Evolutionary conservation across 768 basidiomycete genomes (phyloP).

Genomic region (Auriscalpium microsporum): DNA sequence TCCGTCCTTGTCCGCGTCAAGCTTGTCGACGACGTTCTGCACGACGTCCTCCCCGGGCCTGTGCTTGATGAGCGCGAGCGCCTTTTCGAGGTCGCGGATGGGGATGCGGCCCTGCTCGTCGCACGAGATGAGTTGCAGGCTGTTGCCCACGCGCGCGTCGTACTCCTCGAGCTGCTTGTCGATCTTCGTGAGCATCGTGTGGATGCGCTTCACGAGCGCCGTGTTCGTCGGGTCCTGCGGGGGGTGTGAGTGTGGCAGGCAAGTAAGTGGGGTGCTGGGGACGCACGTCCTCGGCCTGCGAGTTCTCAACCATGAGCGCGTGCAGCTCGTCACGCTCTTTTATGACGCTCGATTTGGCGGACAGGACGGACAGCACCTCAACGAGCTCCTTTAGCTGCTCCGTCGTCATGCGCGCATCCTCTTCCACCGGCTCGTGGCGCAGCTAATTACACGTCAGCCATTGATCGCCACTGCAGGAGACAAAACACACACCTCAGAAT

Average conservation of each 20-base stretch:
- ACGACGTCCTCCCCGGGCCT: constrained; percentile 85
- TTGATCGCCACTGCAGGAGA: background rate
- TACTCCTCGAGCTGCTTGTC: constrained; percentile 89
- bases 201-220: constrained; percentile 92
- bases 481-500: constrained; percentile 60
- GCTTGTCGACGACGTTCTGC: constrained; percentile 78
- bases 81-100: constrained; percentile 81
- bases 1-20: constrained; percentile 94
- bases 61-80: constrained; percentile 89
- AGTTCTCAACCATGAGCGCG: constrained; percentile 88
- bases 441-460: constrained; percentile 33
- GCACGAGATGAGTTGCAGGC: constrained; percentile 78
- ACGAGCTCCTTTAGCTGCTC: constrained; percentile 93
- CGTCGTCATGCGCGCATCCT: constrained; percentile 90
- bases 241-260: background rate
- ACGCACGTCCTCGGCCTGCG: constrained; percentile 75
- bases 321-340: constrained; percentile 93
- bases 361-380: constrained; percentile 83
- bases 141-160: constrained; percentile 78
- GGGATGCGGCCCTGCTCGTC: constrained; percentile 86
- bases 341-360: constrained; percentile 88
- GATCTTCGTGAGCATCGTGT: constrained; percentile 91
- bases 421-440: constrained; percentile 47
- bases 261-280: background rate
- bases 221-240: constrained; percentile 65